phyloP scores from a whole-genome alignment of 345 rosid species.

The Gossypium australe region DNA sequence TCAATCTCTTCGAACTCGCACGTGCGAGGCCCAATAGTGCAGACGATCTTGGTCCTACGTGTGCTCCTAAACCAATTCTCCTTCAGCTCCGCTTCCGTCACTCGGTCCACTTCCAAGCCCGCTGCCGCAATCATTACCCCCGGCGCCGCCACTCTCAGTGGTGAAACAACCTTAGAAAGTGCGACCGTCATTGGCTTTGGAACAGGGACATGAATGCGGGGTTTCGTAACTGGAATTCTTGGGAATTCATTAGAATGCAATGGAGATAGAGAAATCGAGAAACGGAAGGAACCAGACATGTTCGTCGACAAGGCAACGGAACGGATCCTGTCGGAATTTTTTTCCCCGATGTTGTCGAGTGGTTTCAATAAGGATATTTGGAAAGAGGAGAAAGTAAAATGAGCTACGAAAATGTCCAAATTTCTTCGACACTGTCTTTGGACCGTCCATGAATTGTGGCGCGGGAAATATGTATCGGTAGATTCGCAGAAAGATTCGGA shows the following conservation, averaged over 20 bases:
- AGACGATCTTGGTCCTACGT: constrained; percentile 54
- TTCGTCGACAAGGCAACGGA: constrained; percentile 1
- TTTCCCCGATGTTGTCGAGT: background rate
- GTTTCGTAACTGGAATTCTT: constrained; percentile 15
- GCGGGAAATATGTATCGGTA: background rate
- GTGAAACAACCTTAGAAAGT: constrained; percentile 20
- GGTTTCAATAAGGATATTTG: no score
- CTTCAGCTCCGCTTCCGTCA: constrained; percentile 55
- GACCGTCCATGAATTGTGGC: background rate
- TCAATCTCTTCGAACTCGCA: constrained; percentile 57
- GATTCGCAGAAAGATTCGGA: background rate
- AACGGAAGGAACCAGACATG: constrained; percentile 38
- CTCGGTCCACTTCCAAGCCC: constrained; percentile 44
- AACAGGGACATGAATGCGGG: constrained; percentile 4
- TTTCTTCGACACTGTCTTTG: no score
- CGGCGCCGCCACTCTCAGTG: background rate
- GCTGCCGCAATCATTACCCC: constrained; percentile 12
- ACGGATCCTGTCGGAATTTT: background rate
- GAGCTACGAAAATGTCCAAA: background rate
- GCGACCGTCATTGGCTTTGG: constrained; percentile 16
- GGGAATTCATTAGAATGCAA: constrained; percentile 8
- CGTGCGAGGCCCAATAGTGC: constrained; percentile 60
- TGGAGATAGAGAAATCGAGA: constrained; percentile 21
- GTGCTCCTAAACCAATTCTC: constrained; percentile 65
- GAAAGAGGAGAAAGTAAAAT: background rate